Conservation (phyloP, 352 stramenopile genomes). For the Aphanomyces invadans region DNA sequence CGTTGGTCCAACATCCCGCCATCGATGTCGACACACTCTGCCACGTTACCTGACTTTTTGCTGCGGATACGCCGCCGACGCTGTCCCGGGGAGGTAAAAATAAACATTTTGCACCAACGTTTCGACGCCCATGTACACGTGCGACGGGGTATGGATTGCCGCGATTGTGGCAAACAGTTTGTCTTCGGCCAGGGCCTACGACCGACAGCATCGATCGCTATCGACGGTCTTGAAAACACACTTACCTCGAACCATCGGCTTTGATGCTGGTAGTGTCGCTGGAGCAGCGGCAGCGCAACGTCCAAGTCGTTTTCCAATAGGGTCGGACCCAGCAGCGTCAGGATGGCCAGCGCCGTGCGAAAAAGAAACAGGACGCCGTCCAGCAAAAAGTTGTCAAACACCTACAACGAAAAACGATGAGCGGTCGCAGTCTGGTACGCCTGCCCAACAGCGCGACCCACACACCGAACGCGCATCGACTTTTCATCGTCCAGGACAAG, state of each 20-base stretch:
- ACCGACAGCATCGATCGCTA: neutral
- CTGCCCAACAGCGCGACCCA: too few relatives aligned
- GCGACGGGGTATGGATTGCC: conserved; percentile 49
- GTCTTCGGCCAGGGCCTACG: conserved; percentile 48
- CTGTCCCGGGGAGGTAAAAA: conserved; percentile 50
- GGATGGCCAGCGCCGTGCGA: conserved; percentile 69
- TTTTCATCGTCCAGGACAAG: too few relatives aligned
- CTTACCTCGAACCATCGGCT: conserved; percentile 42
- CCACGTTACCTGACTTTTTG: conserved; percentile 4
- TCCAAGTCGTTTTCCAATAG: conserved; percentile 63
- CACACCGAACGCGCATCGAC: too few relatives aligned
- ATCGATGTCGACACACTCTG: neutral
- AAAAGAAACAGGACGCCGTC: conserved; percentile 83
- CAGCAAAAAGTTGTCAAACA: conserved; percentile 76
- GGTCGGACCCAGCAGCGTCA: conserved; percentile 50
- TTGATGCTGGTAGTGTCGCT: conserved; percentile 58
- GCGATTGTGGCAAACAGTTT: conserved; percentile 59
- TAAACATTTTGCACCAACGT: conserved; percentile 77
- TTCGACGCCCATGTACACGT: conserved; percentile 63
- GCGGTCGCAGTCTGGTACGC: too few relatives aligned
- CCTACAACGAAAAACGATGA: too few relatives aligned
- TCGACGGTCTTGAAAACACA: too few relatives aligned
- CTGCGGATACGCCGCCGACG: neutral
- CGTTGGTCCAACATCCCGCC: neutral
- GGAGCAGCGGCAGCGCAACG: conserved; percentile 59